Conservation (phyloP, 768 basidiomycete genomes). For the Exsudoporus frostii region DNA sequence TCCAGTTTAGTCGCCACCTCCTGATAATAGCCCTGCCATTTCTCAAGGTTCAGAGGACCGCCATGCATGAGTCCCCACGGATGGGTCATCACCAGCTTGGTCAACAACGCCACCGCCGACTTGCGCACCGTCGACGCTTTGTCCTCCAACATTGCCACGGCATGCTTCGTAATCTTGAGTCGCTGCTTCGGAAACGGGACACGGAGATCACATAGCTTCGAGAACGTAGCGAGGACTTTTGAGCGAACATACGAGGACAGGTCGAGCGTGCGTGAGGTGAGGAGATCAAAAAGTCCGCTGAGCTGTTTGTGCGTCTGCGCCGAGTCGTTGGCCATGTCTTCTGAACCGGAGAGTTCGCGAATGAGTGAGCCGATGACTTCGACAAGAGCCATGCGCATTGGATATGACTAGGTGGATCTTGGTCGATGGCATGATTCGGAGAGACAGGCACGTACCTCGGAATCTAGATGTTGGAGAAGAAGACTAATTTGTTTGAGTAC, state of each 20-base stretch:
- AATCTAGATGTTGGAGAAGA: conserved; percentile 82
- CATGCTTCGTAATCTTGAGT: conserved; percentile 67
- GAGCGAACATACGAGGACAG: conserved; percentile 86
- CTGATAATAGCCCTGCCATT: conserved; percentile 74
- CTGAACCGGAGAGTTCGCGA: conserved; percentile 64
- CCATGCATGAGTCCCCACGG: conserved; percentile 86
- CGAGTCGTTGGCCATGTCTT: conserved; percentile 46
- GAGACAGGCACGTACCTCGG: conserved; percentile 58
- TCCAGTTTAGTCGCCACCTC: conserved; percentile 60
- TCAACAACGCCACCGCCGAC: conserved; percentile 71
- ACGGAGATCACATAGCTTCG: conserved; percentile 71
- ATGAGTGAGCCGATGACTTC: conserved; percentile 88
- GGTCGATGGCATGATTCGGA: background rate
- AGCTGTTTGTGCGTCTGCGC: conserved; percentile 64
- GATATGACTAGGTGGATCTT: conserved; percentile 65
- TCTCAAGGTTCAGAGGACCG: conserved; percentile 65
- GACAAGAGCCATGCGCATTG: conserved; percentile 92
- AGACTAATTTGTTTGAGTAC: conserved; percentile 89
- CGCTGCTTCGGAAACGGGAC: conserved; percentile 87
- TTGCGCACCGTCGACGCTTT: conserved; percentile 89
- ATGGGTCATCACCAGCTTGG: conserved; percentile 77
- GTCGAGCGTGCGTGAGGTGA: conserved; percentile 87
- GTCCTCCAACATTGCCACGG: conserved; percentile 80
- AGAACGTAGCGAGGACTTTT: conserved; percentile 77
- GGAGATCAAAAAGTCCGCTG: conserved; percentile 73